Base-by-base conservation (phyloP, 352 stramenopile species). In the Globisporangium middletonii region DNA sequence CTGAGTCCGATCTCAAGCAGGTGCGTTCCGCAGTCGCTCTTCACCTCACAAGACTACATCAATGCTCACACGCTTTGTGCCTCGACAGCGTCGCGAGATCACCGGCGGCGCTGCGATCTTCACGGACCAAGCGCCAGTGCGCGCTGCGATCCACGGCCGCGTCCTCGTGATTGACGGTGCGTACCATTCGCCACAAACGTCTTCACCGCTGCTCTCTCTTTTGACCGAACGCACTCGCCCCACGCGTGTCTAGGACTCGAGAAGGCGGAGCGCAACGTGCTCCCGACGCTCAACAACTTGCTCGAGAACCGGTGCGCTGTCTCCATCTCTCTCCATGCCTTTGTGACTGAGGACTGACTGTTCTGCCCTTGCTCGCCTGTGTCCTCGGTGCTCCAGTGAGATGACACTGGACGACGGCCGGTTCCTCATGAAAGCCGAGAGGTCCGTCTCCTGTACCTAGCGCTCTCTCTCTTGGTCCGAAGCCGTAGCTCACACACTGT, bases 211-310 rank as follows among this genome's bases (percentile, higher is more conserved):
- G 33, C 33, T 2, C 33, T 38, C 33, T 2, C 33, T 38, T 38
- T 9, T 38, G 33, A 38, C 33, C 33, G 7, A 38, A 15, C 15
- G 8, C n/a, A 33, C 6, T 42, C 15, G 27, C 26, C 26, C 19
- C 8, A 43, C 54, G 13, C 13, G 61, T 13, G 2, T 1, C 37
- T 28, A 93, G 83, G 82, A 3, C 54, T 99, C 15, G 94, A 99
- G 69, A 97, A 97, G 48, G 95, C 95, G 11, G 93, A 98, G 65
- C 71, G 96, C 19, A 99, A 99, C 62, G 95, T 99, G 1, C 71
- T 99, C 33, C 96, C 96, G 0, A 98, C 95, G n/a, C 67, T 99
- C 13, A 99, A 98, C 67, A 99, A 99, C 66, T 63, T 99, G 35
- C 74, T 98, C 8, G 96, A 99, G 67, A 98, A 98, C 67, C 69